A percentile compares a stretch with the other conserved stretches of the same genome.
These are phyloP conservation scores for Glycine latifolia DNA, from an alignment of 306 rosid genomes.

Conservation along the genomic window DNA sequence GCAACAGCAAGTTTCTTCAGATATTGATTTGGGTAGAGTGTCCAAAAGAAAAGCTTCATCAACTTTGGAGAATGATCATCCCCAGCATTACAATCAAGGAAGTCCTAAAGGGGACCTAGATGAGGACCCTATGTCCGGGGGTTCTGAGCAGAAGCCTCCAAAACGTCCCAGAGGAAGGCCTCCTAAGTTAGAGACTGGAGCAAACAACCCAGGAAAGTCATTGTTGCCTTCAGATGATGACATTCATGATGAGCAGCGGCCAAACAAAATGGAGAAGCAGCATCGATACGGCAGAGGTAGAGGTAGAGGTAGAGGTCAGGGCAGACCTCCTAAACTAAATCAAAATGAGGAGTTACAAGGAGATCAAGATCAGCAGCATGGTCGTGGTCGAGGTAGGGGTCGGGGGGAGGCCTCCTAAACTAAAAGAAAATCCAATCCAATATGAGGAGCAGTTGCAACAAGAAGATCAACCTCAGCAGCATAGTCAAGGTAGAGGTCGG, in stretches of 20 bases:
- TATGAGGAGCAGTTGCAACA: background rate
- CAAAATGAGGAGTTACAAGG: background rate
- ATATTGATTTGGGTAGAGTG: conserved; percentile 10
- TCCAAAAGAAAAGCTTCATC: conserved; percentile 23
- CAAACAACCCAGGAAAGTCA: conserved; percentile 3
- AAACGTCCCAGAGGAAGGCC: conserved; percentile 47
- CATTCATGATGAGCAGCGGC: conserved; percentile 8
- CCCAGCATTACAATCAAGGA: conserved; percentile 31
- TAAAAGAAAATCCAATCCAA: background rate
- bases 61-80: conserved; percentile 25
- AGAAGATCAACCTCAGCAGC: background rate
- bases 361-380: background rate
- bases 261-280: conserved; percentile 18
- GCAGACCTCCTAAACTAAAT: too few relatives aligned
- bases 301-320: conserved; percentile 6
- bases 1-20: conserved; percentile 31
- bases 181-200: conserved; percentile 20
- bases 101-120: conserved; percentile 1
- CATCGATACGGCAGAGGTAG: background rate
- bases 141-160: background rate
- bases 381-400: background rate
- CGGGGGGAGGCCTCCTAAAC: background rate
- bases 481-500: background rate
- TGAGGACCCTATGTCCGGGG: background rate
- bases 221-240: conserved; percentile 1